Evolutionary conservation across 2,329 filamentous ascomycete species (phyloP), one percentile per base, ranked within the genome.

Genomic region (Venturia oleaginea): DNA sequence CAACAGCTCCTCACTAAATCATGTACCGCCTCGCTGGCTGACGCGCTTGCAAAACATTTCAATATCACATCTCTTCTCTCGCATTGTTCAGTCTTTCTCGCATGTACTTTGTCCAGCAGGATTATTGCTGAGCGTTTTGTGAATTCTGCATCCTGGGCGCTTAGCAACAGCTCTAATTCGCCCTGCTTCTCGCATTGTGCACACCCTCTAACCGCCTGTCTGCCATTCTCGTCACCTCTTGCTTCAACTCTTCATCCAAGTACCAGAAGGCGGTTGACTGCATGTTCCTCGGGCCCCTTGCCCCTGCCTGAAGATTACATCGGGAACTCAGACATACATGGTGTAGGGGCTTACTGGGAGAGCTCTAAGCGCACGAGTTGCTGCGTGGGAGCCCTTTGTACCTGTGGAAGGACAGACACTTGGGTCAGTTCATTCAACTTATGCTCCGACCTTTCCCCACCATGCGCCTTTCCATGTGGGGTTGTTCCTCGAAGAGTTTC

Each of bases 241-340:
- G 70, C 72, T 64, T 59, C 55, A 66, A 64, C 61, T 66, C 64
- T 61, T 65, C 67, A 57, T 57, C 51, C 19, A 57, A 64, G 66
- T 70, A 69, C 70, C 68, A 69, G 68, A 30, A 69, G 72, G 72
- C 76, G 74, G 75, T 72, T 77, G 74, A 74, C 75, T 78, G 76
- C 76, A 76, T 74, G 68, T 66, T 67, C 70, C 68, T 72, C 69
- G 71, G 69, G 69, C 70, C 70, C 73, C 69, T 67, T 70, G 67
- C 69, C 65, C 68, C 59, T 72, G 69, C 73, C 73, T 71, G 71
- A 71, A 72, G 69, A 71, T 70, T 70, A 70, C 70, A 69, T 71
- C 74, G 71, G 75, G 74, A 73, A 74, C 73, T 70, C 70, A 68
- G 70, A 67, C 68, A 72, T 73, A 74, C 71, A 72, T 70, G 70